Evolutionary conservation across 2,329 filamentous ascomycete genomes (phyloP), one percentile per base, ranked within the genome.

Genomic region (Phialophora verrucosa): DNA sequence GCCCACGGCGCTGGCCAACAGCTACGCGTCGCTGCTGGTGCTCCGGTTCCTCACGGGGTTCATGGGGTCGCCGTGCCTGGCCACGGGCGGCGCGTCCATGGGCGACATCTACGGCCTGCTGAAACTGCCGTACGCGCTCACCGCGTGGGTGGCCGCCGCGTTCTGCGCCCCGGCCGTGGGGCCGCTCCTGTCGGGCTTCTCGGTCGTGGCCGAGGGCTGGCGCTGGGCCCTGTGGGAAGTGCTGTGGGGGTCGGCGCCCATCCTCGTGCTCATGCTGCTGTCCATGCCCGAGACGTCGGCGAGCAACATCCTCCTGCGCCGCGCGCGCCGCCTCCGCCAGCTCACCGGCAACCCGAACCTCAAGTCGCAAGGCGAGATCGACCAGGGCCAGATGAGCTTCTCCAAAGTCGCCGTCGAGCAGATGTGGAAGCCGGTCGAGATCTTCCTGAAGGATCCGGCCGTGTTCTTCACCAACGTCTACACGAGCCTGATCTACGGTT

Each of bases 1-100:
- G 17, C 88, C 89, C 0, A 86, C 88, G 0, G 86, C 88, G 0
- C 75, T 91, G 0, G 86, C 86, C 3, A 77, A 84, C 53, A 90
- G 88, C 78, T 90, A 88, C 60, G 78, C 85, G 0, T 87, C 87
- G 0, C 80, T 92, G 10, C 82, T 90, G 71, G 85, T 89, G 2
- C 79, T 88, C 2, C 83, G 88, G 1, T 90, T 90, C 76, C 76
- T 90, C 3, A 85, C 87, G 66, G 88, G 87, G 1, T 88, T 90
- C 80, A 88, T 90, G 70, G 88, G 88, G 8, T 86, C 83, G 7
- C 89, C 88, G 0, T 88, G 85, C 74, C 77, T 91, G 7, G 88
- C 88, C 0, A 89, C 84, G 6, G 82, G 81, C 4, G 82, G 80
- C 6, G 83, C 82, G 1, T 79, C 77, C 11, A 78, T 82, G 64